A percentile compares a stretch with the other conserved stretches of the same genome.
These are phyloP conservation scores for Talaromyces albobiverticillius DNA, from an alignment of 2,329 filamentous ascomycete genomes.

Conservation along the genomic window DNA sequence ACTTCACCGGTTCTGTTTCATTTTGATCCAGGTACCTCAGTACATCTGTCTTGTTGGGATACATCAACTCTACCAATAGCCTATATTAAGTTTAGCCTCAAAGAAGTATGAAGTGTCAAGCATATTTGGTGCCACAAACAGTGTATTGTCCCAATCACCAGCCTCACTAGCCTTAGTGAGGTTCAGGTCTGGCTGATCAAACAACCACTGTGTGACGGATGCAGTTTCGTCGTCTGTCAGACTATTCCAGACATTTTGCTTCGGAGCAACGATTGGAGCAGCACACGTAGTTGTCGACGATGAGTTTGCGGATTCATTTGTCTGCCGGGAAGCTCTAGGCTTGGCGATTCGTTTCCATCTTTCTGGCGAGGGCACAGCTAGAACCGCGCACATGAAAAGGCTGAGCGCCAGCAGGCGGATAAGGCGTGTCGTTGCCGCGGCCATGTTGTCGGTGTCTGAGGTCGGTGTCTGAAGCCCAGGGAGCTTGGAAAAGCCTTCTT, in stretches of 20 bases:
- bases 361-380: background rate
- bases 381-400: background rate
- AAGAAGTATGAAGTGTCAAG: background rate
- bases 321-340: background rate
- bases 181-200: constrained; percentile 3
- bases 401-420: background rate
- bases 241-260: background rate
- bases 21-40: constrained; percentile 3
- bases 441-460: background rate
- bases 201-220: constrained; percentile 1
- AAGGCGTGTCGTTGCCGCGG: background rate
- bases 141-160: constrained; percentile 3
- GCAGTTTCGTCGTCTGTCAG: background rate
- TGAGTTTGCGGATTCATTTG: background rate
- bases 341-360: background rate
- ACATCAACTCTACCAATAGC: background rate
- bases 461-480: no score
- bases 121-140: background rate
- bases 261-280: background rate
- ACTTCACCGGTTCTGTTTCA: background rate
- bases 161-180: constrained; percentile 1
- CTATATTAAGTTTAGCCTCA: background rate
- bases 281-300: background rate
- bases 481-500: no score
- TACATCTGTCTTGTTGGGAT: background rate